phyloP scores from a whole-genome alignment of 2,329 filamentous ascomycete species.

The Knufia petricola region DNA sequence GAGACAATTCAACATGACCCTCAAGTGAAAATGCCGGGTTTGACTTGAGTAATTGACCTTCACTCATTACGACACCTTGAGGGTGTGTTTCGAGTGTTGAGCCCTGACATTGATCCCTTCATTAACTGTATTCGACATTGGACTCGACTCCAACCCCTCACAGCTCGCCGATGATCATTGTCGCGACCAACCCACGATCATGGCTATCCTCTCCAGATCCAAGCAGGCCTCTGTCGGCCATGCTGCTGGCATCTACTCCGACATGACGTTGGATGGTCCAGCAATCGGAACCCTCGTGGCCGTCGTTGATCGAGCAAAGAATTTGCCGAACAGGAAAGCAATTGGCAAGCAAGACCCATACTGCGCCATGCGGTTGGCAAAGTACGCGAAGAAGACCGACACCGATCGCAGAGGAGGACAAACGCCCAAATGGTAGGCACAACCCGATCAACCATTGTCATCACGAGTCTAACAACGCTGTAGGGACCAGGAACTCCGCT shows the following conservation, averaged over 20 bases:
- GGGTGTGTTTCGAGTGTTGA: conserved; percentile 3
- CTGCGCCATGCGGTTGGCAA: conserved; percentile 83
- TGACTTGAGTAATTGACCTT: not conserved
- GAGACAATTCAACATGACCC: not conserved
- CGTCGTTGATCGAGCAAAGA: conserved; percentile 90
- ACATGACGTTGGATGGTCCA: conserved; percentile 87
- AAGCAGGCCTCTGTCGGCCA: conserved; percentile 44
- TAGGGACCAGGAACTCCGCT: conserved; percentile 96
- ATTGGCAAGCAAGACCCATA: conserved; percentile 99
- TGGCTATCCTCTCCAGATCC: conserved; percentile 15
- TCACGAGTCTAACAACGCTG: not conserved
- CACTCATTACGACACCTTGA: not conserved
- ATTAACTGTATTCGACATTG: not conserved
- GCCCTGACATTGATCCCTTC: not conserved
- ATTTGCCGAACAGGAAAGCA: conserved; percentile 88
- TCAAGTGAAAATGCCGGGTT: not conserved
- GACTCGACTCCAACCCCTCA: not conserved
- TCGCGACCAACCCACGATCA: conserved; percentile 10
- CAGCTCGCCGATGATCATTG: not conserved
- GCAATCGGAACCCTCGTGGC: conserved; percentile 87
- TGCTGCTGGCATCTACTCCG: conserved; percentile 85
- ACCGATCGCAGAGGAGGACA: conserved; percentile 92
- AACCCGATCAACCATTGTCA: not conserved
- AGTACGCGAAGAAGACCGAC: conserved; percentile 94
- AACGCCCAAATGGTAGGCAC: conserved; percentile 78